Conservation (phyloP, 768 basidiomycete species). For the Mycena epipterygia region DNA sequence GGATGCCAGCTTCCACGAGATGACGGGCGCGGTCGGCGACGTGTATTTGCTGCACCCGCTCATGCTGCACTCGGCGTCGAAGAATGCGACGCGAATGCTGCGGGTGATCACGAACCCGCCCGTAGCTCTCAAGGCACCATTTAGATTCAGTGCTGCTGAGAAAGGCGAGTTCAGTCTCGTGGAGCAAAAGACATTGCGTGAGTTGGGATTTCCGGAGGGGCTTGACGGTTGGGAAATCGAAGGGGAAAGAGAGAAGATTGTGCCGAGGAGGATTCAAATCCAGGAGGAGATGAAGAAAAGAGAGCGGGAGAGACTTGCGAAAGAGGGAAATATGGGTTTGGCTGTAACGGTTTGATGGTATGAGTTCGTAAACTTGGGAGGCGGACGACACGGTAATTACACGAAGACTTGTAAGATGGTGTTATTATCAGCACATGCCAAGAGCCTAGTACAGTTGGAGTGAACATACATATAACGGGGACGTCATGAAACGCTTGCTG, state of each 20-base stretch:
- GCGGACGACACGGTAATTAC: not conserved
- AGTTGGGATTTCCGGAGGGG: constrained; percentile 58
- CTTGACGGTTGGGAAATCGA: constrained; percentile 60
- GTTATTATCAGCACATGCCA: not conserved
- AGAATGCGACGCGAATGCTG: constrained; percentile 67
- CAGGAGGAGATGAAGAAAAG: constrained; percentile 65
- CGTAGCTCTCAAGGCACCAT: constrained; percentile 66
- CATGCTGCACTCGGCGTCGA: constrained; percentile 76
- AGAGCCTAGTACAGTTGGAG: not conserved
- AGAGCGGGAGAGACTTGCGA: constrained; percentile 56
- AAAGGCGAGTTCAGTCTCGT: constrained; percentile 67
- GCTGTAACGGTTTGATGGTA: not conserved
- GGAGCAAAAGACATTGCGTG: constrained; percentile 69
- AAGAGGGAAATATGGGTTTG: not conserved
- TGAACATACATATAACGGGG: not conserved
- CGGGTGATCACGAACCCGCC: constrained; percentile 79
- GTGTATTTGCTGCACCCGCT: constrained; percentile 74
- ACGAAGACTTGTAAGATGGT: not conserved
- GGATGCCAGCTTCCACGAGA: constrained; percentile 62
- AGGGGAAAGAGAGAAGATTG: constrained; percentile 61
- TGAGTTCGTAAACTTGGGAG: not conserved
- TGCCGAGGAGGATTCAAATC: constrained; percentile 58
- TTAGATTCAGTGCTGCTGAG: constrained; percentile 62
- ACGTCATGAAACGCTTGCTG: not conserved
- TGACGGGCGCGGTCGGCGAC: constrained; percentile 74